These are phyloP conservation scores for Solanum corneliomulleri DNA, from an alignment of 257 asterid genomes.

Conservation along the genomic window DNA sequence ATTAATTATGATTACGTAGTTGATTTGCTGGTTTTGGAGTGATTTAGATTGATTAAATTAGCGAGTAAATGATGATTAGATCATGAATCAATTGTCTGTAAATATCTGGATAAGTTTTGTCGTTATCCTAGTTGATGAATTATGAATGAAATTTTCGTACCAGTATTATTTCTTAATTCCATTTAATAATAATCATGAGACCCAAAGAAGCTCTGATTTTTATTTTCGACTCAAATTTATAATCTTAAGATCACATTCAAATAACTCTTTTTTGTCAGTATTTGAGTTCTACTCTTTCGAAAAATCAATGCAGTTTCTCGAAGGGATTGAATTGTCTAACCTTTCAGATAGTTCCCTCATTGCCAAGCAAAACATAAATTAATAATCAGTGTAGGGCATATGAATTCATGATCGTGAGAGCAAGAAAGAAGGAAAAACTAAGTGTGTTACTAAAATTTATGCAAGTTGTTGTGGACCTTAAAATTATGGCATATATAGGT, in stretches of 20 bases:
- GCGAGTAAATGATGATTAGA: background rate
- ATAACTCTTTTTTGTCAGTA: too few species aligned
- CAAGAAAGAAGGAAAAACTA: background rate
- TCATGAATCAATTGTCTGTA: background rate
- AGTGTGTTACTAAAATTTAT: background rate
- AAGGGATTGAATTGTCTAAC: background rate
- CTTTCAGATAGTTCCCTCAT: background rate
- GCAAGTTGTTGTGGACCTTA: background rate
- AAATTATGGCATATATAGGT: background rate
- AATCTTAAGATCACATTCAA: too few species aligned
- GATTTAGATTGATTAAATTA: background rate
- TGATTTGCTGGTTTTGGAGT: background rate
- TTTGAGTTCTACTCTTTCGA: background rate
- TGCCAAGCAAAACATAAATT: background rate
- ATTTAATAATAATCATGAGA: background rate
- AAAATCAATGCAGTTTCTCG: background rate
- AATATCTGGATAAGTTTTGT: background rate
- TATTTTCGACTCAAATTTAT: too few species aligned
- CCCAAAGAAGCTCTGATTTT: background rate
- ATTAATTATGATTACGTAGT: background rate
- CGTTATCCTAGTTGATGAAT: background rate
- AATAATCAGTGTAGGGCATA: background rate
- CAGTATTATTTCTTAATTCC: background rate
- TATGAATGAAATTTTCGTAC: background rate
- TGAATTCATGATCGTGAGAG: background rate